Percentiles rank a stretch among this genome's conserved stretches.
Conservation (phyloP, 345 rosid species). For the Moricandia arvensis region DNA sequence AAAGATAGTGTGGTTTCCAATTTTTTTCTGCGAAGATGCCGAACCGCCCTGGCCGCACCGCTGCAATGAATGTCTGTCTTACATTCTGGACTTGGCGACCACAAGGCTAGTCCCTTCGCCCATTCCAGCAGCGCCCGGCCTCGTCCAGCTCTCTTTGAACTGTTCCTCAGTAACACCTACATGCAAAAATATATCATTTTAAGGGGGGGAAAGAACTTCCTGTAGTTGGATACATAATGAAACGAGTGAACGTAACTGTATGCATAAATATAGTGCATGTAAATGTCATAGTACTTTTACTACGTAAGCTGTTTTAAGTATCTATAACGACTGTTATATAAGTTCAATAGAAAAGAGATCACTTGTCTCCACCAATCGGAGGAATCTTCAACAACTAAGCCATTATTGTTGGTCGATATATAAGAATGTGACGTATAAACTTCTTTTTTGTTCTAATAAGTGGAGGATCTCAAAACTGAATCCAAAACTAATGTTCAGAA, state of each 20-base stretch:
- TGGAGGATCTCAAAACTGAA: background rate
- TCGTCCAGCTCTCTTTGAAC: constrained; percentile 86
- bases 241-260: background rate
- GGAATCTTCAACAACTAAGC: background rate
- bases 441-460: background rate
- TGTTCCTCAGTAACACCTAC: constrained; percentile 95
- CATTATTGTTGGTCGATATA: background rate
- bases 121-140: constrained; percentile 54
- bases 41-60: constrained; percentile 16
- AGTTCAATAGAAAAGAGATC: background rate
- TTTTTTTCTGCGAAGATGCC: constrained; percentile 14
- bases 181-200: background rate
- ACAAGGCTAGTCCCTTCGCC: constrained; percentile 50
- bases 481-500: background rate
- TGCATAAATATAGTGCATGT: too few relatives aligned
- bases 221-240: background rate
- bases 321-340: background rate
- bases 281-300: background rate
- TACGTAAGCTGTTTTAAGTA: background rate
- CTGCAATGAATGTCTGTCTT: constrained; percentile 12
- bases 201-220: background rate
- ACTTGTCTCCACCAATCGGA: background rate
- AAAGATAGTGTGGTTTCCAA: constrained; percentile 32
- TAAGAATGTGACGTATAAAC: background rate
- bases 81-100: constrained; percentile 87